phyloP scores from a whole-genome alignment of 2,329 filamentous ascomycete genomes.

The Diplocarpon rosae region DNA sequence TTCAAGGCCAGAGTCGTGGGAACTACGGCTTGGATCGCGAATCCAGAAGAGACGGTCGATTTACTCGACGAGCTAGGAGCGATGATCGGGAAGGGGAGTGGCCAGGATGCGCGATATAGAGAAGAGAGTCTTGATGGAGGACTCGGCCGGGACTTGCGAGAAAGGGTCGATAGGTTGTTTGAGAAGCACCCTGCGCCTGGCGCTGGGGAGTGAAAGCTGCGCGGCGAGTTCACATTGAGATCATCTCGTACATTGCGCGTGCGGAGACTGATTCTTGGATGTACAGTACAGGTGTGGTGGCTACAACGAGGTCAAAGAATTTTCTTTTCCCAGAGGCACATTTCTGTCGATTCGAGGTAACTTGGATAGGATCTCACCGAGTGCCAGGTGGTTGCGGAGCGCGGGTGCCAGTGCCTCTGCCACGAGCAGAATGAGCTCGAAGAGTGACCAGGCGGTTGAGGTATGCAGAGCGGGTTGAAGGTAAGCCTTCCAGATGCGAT shows the following conservation, averaged over 20 bases:
- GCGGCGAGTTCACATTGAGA: too few relatives aligned
- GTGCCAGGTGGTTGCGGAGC: too few relatives aligned
- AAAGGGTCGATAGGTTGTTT: conserved; percentile 9
- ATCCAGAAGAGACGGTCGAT: conserved; percentile 78
- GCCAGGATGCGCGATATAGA: background rate
- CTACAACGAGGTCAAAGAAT: conserved; percentile 27
- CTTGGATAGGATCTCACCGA: too few relatives aligned
- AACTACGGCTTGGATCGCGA: conserved; percentile 96
- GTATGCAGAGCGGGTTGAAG: too few relatives aligned
- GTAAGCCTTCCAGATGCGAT: too few relatives aligned
- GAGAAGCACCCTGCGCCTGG: conserved; percentile 10
- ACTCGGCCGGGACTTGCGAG: conserved; percentile 5
- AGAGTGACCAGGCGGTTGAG: too few relatives aligned
- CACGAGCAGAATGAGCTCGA: too few relatives aligned
- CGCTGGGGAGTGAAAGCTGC: background rate
- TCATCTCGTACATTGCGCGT: too few relatives aligned
- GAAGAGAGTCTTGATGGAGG: background rate
- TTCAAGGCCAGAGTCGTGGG: conserved; percentile 89
- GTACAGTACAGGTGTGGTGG: too few relatives aligned
- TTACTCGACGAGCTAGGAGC: conserved; percentile 71
- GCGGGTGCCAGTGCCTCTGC: too few relatives aligned
- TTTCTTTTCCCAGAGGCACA: conserved; percentile 28
- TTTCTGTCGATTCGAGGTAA: background rate
- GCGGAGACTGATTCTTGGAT: too few relatives aligned
- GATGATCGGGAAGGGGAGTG: conserved; percentile 28